These are phyloP conservation scores for Fragilaria radians DNA, from an alignment of 108 stramenopile species.

Conservation along the genomic window DNA sequence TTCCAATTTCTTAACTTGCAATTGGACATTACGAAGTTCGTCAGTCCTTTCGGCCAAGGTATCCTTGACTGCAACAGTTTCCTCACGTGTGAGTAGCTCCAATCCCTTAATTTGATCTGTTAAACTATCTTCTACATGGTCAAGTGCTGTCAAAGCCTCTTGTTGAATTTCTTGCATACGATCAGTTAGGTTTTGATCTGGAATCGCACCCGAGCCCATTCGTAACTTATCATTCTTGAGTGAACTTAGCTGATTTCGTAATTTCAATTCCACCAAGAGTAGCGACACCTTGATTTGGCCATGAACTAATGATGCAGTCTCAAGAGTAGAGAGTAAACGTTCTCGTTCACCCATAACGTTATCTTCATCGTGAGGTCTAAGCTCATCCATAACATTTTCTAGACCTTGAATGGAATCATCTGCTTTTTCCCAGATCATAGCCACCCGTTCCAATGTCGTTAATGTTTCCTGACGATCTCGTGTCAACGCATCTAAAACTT, in stretches of 20 bases:
- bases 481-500: conserved; percentile 11
- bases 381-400: conserved; percentile 17
- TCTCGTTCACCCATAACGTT: conserved; percentile 15
- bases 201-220: neutral
- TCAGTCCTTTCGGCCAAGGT: conserved; percentile 3
- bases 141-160: conserved; percentile 22
- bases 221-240: conserved; percentile 21
- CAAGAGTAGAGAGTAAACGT: conserved; percentile 24
- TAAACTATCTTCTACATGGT: conserved; percentile 21
- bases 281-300: conserved; percentile 37
- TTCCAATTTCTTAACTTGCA: conserved; percentile 4
- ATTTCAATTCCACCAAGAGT: conserved; percentile 33
- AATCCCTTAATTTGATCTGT: conserved; percentile 25
- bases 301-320: conserved; percentile 31
- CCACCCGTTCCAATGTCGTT: conserved; percentile 18
- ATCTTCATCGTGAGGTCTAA: conserved; percentile 16
- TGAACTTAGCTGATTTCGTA: conserved; percentile 25
- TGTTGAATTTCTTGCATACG: conserved; percentile 17
- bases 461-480: conserved; percentile 23
- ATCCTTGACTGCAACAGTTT: neutral
- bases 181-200: conserved; percentile 6
- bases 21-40: conserved; percentile 8
- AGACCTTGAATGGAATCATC: conserved; percentile 20
- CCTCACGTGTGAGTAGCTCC: neutral
- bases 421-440: conserved; percentile 25